phyloP scores from a whole-genome alignment of 306 rosid genomes.

The Potentilla sterilis region DNA sequence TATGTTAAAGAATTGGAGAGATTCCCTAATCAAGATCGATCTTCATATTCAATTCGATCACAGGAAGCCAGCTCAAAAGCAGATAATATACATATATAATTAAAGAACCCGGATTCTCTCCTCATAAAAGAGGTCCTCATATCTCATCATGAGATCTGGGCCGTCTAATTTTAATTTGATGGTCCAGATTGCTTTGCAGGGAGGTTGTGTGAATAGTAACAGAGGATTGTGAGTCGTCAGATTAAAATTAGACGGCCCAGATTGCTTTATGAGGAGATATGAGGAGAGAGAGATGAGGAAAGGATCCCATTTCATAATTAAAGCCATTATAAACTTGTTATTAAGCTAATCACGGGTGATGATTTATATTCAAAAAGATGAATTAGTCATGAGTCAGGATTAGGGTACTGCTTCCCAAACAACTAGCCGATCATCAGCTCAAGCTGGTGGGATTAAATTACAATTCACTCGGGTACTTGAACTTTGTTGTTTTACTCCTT shows the following conservation, averaged over 20 bases:
- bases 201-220: too few species aligned
- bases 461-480: conserved; percentile 19
- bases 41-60: background rate
- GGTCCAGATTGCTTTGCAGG: too few species aligned
- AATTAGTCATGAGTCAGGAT: conserved; percentile 5
- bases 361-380: background rate
- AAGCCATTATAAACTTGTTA: background rate
- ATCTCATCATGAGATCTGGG: too few species aligned
- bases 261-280: too few species aligned
- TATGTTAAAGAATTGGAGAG: background rate
- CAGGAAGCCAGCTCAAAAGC: background rate
- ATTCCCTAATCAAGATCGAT: background rate
- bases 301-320: too few species aligned
- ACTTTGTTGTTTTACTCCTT: conserved; percentile 24
- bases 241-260: too few species aligned
- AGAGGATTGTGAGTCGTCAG: too few species aligned
- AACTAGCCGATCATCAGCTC: conserved; percentile 28
- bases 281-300: too few species aligned
- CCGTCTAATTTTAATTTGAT: too few species aligned
- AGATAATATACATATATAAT: background rate
- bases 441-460: background rate
- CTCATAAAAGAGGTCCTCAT: too few species aligned
- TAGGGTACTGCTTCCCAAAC: conserved; percentile 26
- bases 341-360: conserved; percentile 15
- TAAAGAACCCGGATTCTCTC: too few species aligned